phyloP scores from a whole-genome alignment of 192 early-diverging fungal species.

The Coemansia sp. region DNA sequence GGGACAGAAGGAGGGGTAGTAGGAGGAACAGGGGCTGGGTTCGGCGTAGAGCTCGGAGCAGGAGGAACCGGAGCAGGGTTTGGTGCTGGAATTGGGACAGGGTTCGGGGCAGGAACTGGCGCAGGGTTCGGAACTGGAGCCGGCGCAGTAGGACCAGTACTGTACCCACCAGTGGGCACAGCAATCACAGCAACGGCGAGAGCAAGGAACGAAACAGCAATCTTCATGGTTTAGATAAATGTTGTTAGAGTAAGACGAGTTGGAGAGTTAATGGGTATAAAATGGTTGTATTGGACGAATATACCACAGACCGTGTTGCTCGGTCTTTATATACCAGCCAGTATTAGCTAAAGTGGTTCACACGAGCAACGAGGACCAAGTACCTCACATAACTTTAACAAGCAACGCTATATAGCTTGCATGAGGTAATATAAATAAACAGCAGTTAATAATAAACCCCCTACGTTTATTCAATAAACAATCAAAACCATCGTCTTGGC shows the following conservation, averaged over 20 bases:
- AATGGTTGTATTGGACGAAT: background rate
- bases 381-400: background rate
- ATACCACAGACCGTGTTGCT: background rate
- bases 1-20: background rate
- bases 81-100: background rate
- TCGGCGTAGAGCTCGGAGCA: background rate
- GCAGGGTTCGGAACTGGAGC: background rate
- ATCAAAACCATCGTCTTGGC: background rate
- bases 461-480: background rate
- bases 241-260: background rate
- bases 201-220: constrained; percentile 23
- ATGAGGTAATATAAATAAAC: background rate
- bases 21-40: constrained; percentile 2
- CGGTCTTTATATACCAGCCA: background rate
- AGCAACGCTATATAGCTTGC: background rate
- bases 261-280: background rate
- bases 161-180: constrained; percentile 9
- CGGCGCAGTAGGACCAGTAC: background rate
- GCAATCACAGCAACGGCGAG: constrained; percentile 23
- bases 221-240: constrained; percentile 24
- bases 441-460: background rate
- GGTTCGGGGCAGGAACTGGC: background rate
- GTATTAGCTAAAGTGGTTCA: background rate
- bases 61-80: background rate
- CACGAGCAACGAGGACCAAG: background rate